A percentile compares a stretch with the other conserved stretches of the same genome.
phyloP scores from a whole-genome alignment of 495 filamentous ascomycete species.

The Aspergillus haitiensis region DNA sequence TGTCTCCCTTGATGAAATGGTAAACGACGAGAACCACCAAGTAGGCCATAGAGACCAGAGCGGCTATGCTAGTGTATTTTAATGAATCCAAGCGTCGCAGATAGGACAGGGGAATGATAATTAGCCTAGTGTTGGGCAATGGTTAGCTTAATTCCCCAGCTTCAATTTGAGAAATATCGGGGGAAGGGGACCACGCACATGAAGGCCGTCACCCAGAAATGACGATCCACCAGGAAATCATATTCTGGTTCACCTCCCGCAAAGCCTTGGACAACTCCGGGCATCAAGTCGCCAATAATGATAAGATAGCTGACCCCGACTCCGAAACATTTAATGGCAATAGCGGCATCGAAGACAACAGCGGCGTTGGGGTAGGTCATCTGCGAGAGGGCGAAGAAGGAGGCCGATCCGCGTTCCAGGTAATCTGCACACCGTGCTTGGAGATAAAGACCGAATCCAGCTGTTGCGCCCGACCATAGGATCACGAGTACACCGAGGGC shows the following conservation, averaged over 20 bases:
- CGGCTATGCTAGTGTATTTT: conserved; percentile 94
- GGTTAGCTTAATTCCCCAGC: conserved; percentile 22
- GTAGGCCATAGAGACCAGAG: conserved; percentile 90
- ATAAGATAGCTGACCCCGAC: conserved; percentile 97
- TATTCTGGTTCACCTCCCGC: conserved; percentile 58
- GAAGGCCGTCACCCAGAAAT: conserved; percentile 98
- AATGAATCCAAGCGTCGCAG: conserved; percentile 87
- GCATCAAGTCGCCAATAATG: conserved; percentile 98
- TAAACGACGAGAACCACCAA: conserved; percentile 88
- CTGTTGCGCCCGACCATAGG: conserved; percentile 82
- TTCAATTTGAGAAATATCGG: neutral
- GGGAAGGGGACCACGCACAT: conserved; percentile 56
- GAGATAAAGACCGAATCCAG: conserved; percentile 92
- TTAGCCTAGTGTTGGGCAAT: conserved; percentile 56
- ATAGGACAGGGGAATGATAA: conserved; percentile 93
- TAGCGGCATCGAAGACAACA: conserved; percentile 92
- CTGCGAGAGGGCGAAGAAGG: conserved; percentile 93
- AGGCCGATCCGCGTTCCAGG: conserved; percentile 74
- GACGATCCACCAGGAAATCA: conserved; percentile 77
- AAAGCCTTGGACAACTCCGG: conserved; percentile 82
- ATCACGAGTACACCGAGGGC: conserved; percentile 79
- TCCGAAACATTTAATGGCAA: conserved; percentile 96
- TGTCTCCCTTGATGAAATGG: conserved; percentile 81
- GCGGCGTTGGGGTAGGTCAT: conserved; percentile 96
- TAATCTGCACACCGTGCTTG: conserved; percentile 91